phyloP scores from a whole-genome alignment of 1,284 basidiomycete species.

The Mycena citricolor region DNA sequence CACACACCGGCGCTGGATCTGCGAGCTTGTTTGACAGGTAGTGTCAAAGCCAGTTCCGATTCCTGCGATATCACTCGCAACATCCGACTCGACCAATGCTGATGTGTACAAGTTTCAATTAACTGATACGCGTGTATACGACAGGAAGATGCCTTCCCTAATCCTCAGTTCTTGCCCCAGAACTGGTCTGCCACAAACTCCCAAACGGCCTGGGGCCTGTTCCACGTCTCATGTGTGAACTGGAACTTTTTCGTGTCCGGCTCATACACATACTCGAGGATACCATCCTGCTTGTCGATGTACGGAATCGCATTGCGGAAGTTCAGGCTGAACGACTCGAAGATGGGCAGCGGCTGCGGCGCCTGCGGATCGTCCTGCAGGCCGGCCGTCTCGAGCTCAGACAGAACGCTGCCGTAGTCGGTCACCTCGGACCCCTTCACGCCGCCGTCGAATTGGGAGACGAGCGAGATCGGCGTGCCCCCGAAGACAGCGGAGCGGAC shows the following conservation, averaged over 20 bases:
- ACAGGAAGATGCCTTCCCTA: too few relatives aligned
- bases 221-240: slow-evolving; percentile 16
- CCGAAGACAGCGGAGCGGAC: slow-evolving; percentile 21
- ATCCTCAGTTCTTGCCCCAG: too few relatives aligned
- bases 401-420: slow-evolving; percentile 6
- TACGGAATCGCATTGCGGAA: slow-evolving; percentile 22
- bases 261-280: slow-evolving; percentile 21
- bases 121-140: too few relatives aligned
- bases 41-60: too few relatives aligned
- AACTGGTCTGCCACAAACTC: slow-evolving; percentile 16
- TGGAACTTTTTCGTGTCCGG: slow-evolving; percentile 20
- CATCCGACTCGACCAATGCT: too few relatives aligned
- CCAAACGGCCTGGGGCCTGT: slow-evolving; percentile 17
- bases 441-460: slow-evolving; percentile 15
- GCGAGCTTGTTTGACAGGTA: too few relatives aligned
- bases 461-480: slow-evolving; percentile 11
- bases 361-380: slow-evolving; percentile 11
- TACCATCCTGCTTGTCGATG: slow-evolving; percentile 11
- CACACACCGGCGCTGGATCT: too few relatives aligned
- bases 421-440: slow-evolving; percentile 21
- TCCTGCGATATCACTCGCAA: too few relatives aligned
- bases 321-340: slow-evolving; percentile 12
- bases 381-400: slow-evolving; percentile 14
- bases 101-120: too few relatives aligned
- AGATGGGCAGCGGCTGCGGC: slow-evolving; percentile 20